Evolutionary conservation across 208 protist species (phyloP).

Genomic region (Trypanosoma brucei): DNA sequence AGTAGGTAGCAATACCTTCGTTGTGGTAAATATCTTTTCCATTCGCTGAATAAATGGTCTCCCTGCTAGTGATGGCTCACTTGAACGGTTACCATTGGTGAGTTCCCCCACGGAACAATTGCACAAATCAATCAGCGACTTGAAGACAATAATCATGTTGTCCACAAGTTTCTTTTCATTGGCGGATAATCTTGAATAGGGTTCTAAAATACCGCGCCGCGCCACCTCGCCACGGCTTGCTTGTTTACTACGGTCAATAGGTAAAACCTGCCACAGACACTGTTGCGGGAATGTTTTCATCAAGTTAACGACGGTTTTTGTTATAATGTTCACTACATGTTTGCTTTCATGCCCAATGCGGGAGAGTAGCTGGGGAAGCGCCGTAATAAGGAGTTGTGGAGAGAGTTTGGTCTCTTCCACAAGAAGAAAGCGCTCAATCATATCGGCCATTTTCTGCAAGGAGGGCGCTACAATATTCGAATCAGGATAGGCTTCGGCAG

Average conservation of each 20-base stretch:
- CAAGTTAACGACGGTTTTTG: constrained; percentile 51
- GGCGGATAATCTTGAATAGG: constrained; percentile 32
- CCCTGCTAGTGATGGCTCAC: constrained; percentile 32
- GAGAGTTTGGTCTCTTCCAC: constrained; percentile 32
- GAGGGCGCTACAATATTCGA: constrained; percentile 17
- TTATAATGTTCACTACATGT: constrained; percentile 53
- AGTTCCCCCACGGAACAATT: constrained; percentile 45
- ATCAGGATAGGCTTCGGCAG: constrained; percentile 16
- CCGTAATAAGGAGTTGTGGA: constrained; percentile 53
- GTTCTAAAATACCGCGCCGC: constrained; percentile 39
- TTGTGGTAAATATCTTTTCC: constrained; percentile 31
- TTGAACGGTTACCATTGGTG: constrained; percentile 17
- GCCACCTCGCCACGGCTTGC: constrained; percentile 30
- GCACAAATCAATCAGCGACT: constrained; percentile 73
- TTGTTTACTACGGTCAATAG: constrained; percentile 67
- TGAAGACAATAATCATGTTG: constrained; percentile 54
- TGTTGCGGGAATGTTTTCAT: constrained; percentile 79
- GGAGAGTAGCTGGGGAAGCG: constrained; percentile 89
- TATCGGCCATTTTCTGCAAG: constrained; percentile 24
- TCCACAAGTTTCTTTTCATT: constrained; percentile 34
- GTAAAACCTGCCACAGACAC: constrained; percentile 83
- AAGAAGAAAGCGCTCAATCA: constrained; percentile 25
- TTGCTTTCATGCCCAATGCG: constrained; percentile 67
- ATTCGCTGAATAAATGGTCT: constrained; percentile 60
- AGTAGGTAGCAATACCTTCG: constrained; percentile 64